Base-by-base conservation (phyloP, 495 filamentous ascomycete genomes). In the Hyaloscypha bicolor region DNA sequence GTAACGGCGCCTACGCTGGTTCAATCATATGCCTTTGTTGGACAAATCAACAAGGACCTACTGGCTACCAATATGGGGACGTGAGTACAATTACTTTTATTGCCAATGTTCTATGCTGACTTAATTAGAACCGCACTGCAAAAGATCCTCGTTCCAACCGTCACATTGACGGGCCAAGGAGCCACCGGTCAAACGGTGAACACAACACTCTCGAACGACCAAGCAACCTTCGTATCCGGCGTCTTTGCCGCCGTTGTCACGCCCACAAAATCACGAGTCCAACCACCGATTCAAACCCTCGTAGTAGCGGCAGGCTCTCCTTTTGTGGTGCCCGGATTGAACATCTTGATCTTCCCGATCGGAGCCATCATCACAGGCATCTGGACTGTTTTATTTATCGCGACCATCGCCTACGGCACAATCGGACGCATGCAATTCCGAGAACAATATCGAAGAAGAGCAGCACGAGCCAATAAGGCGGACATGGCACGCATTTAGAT, bases 201-300 rank as follows among this genome's bases (percentile, higher is more conserved):
- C 69, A 88, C 90, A 48, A 83, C 83, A 35, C 84, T 93, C 29
- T 86, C 88, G 9, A 81, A 82, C 19, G 83, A 86, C 76, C 86
- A 89, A 70, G 87, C 89, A 22, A 86, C 83, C 9, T 93, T 93
- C 60, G 85, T 93, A 53, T 81, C 80, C 29, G 91, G 91, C 33
- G 82, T 89, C 57, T 91, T 93, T 70, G 52, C 72, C 4, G 57
- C 53, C 32, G 33, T 52, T 21, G 63, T 70, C 45, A 63, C 62
- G 9, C 81, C 86, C 1, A 76, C 83, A 30, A 73, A 80, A 51
- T 76, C 79, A 25, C 69, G 80, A 42, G 60, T 67, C 22, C 21
- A 59, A 8, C 45, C 53, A 65, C 60, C 78, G 9, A 77, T 78
- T 52, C 69, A 76, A 19, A 69, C 73, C 19, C 70, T 77, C 19